Evolutionary conservation across 139 green algal genomes (phyloP), one percentile per base, ranked within the genome.

Genomic region (Spirogloea muscicola): DNA sequence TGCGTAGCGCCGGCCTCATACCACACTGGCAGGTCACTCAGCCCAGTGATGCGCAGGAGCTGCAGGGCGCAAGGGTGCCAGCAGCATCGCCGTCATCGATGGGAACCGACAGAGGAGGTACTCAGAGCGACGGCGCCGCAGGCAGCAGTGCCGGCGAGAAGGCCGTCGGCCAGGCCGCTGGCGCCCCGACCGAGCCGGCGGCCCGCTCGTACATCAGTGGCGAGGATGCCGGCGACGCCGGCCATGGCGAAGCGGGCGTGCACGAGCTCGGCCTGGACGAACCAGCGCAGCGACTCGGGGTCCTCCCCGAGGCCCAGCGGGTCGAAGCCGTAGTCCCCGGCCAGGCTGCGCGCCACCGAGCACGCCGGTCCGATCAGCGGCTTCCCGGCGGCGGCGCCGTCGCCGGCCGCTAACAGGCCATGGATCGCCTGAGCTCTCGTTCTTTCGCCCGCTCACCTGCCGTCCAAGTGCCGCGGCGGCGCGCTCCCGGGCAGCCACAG

Each of bases 271-370:
- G 83, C 83, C 68, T 87, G 81, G 37, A 76, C 52, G 55, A 81
- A 94, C 87, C 88, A 93, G 83, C 89, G 90, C 33, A 94, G 82
- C 52, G 84, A 74, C 41, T 87, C 81, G 58, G 86, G 65, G 58
- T 93, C 80, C 44, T 84, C 68, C 68, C 88, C 90, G 51, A 95
- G 87, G 64, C 87, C 86, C 66, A 92, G 69, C 13, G 87, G 87
- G 70, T 93, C 86, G 60, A 91, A 93, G 65, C 88, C 86, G 42
- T 67, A 84, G 79, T 85, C 72, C 27, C 87, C 87, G 2, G 84
- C 66, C 29, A 88, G 68, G 41, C 76, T 80, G 81, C 83, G 80
- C 29, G 59, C 59, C 27, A 27, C 25, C 29, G 59, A 31, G 55
- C 16, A 91, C 79, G 73, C 27, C 34, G 49, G 49, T 60, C 27